These are phyloP conservation scores for Colletotrichum somersetense DNA, from an alignment of 2,329 filamentous ascomycete genomes.

Conservation along the genomic window DNA sequence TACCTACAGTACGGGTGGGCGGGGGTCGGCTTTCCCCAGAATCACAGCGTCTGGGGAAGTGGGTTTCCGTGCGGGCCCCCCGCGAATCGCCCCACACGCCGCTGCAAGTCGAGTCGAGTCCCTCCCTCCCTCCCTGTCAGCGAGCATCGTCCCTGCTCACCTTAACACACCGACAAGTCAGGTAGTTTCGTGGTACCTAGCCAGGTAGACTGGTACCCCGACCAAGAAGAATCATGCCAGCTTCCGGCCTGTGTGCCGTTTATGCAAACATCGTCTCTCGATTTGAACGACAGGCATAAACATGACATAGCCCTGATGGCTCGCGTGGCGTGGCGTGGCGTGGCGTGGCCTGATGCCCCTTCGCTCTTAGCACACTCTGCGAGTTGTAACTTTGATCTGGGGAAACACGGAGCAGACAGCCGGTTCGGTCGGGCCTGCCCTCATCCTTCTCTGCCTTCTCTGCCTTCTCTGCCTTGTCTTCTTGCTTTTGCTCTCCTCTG, in stretches of 20 bases:
- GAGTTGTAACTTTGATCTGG: background rate
- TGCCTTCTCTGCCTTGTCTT: background rate
- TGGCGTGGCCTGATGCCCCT: background rate
- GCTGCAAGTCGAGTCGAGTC: background rate
- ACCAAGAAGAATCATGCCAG: background rate
- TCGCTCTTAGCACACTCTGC: background rate
- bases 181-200: background rate
- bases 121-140: background rate
- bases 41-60: conserved; percentile 44
- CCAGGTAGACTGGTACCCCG: background rate
- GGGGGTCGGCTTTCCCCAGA: conserved; percentile 35
- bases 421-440: background rate
- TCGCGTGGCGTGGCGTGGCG: conserved; percentile 24
- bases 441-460: background rate
- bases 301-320: conserved; percentile 23
- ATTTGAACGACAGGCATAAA: background rate
- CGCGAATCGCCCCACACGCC: conserved; percentile 30
- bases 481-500: background rate
- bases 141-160: conserved; percentile 21
- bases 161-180: conserved; percentile 12
- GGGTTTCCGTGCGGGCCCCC: conserved; percentile 31
- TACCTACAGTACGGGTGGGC: background rate
- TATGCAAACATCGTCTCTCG: background rate
- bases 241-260: background rate
- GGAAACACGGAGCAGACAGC: conserved; percentile 9